These are phyloP conservation scores for Candida sp. DNA, from an alignment of 1,139 yeast genomes.

Conservation along the genomic window DNA sequence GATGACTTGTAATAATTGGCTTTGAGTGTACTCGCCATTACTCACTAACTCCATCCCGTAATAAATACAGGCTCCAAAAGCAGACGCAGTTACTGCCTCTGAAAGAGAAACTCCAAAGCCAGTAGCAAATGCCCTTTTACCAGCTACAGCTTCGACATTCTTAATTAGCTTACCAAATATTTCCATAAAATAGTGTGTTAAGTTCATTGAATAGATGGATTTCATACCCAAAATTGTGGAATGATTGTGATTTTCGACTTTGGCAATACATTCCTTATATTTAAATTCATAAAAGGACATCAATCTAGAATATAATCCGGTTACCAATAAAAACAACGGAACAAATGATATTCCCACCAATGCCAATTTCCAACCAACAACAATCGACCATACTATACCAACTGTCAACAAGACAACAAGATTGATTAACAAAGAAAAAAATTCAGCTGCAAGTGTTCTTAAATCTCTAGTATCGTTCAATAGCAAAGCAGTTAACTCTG, in stretches of 20 bases:
- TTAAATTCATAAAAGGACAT: constrained; percentile 53
- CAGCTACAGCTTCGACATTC: constrained; percentile 30
- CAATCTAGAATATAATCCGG: constrained; percentile 49
- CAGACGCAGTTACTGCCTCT: constrained; percentile 50
- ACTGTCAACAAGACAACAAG: constrained; percentile 50
- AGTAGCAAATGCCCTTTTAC: constrained; percentile 47
- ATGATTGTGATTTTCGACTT: constrained; percentile 51
- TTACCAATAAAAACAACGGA: constrained; percentile 54
- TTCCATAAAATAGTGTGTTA: constrained; percentile 44
- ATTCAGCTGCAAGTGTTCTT: constrained; percentile 59
- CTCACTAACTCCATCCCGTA: constrained; percentile 76
- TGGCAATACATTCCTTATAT: constrained; percentile 57
- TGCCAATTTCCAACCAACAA: constrained; percentile 84
- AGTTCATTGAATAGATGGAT: constrained; percentile 57
- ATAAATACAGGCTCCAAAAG: constrained; percentile 69
- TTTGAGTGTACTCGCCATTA: constrained; percentile 46
- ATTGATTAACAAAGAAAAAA: constrained; percentile 52
- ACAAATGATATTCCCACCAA: constrained; percentile 75
- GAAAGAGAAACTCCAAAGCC: constrained; percentile 64
- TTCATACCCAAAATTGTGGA: constrained; percentile 60
- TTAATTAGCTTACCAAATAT: constrained; percentile 29
- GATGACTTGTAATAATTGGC: constrained; percentile 64
- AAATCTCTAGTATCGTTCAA: constrained; percentile 82
- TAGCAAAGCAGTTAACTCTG: constrained; percentile 62
- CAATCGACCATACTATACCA: constrained; percentile 76